Percentiles rank a stretch among this genome's conserved stretches.
phyloP scores from a whole-genome alignment of 228 moss, liverwort and hornwort species.

The Sphagnum fallax region DNA sequence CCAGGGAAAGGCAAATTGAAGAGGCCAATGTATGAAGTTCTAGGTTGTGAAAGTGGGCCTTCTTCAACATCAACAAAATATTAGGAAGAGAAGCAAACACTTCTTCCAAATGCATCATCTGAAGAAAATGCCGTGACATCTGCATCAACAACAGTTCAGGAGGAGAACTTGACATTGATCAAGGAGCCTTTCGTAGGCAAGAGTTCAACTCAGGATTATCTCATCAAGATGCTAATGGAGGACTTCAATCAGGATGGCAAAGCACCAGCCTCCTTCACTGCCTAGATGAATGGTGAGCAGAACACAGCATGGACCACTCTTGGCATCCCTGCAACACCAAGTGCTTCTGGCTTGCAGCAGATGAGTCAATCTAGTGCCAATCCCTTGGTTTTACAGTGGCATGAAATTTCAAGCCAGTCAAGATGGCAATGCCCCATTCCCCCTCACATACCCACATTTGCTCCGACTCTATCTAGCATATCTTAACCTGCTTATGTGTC shows the following conservation, averaged over 20 bases:
- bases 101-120: constrained; percentile 1
- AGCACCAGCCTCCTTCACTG: not conserved
- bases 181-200: not conserved
- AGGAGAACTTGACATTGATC: not conserved
- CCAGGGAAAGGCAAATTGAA: constrained; percentile 28
- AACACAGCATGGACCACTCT: constrained; percentile 10
- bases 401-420: constrained; percentile 12
- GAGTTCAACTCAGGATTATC: constrained; percentile 1
- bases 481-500: no score
- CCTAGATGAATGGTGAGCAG: constrained; percentile 10
- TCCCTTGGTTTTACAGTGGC: constrained; percentile 15
- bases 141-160: constrained; percentile 1
- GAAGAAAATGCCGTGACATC: constrained; percentile 5
- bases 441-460: no score
- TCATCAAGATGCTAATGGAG: not conserved
- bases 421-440: constrained; percentile 15
- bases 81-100: constrained; percentile 9
- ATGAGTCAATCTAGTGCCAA: constrained; percentile 16
- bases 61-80: constrained; percentile 22
- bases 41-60: constrained; percentile 26
- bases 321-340: constrained; percentile 18
- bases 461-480: no score
- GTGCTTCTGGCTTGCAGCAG: constrained; percentile 23
- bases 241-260: constrained; percentile 3
- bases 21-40: constrained; percentile 37